These are phyloP conservation scores for Lactifluus subvellereus DNA, from an alignment of 768 basidiomycete species.

Conservation along the genomic window DNA sequence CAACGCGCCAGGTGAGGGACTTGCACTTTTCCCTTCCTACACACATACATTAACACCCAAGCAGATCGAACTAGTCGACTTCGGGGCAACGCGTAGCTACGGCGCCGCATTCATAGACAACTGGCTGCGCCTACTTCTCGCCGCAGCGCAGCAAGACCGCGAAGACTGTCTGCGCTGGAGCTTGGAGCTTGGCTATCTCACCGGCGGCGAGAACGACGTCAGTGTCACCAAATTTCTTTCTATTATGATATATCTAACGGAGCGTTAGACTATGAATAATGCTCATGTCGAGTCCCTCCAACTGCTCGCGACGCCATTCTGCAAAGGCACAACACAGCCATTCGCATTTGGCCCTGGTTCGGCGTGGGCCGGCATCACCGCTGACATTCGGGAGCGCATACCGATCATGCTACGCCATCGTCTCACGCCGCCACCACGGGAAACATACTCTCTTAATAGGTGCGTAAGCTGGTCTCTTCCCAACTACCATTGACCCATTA, in stretches of 20 bases:
- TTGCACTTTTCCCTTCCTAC: not conserved
- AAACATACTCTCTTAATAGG: slow-evolving; percentile 94
- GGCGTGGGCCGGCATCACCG: slow-evolving; percentile 65
- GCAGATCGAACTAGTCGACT: slow-evolving; percentile 86
- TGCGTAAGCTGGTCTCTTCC: slow-evolving; percentile 29
- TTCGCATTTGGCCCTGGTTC: slow-evolving; percentile 74
- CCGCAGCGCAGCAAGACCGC: slow-evolving; percentile 66
- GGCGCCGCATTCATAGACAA: slow-evolving; percentile 78
- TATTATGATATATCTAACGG: not conserved
- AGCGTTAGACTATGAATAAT: slow-evolving; percentile 66
- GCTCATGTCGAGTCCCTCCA: slow-evolving; percentile 82
- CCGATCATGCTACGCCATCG: slow-evolving; percentile 87
- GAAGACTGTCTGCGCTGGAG: slow-evolving; percentile 67
- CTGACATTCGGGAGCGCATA: slow-evolving; percentile 70
- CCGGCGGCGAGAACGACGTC: slow-evolving; percentile 81
- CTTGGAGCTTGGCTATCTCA: slow-evolving; percentile 80
- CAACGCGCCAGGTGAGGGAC: slow-evolving; percentile 49
- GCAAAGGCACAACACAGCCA: slow-evolving; percentile 51
- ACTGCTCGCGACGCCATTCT: slow-evolving; percentile 85
- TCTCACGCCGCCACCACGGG: slow-evolving; percentile 86
- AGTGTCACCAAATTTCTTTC: slow-evolving; percentile 10
- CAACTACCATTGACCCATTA: not conserved
- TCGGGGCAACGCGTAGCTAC: slow-evolving; percentile 91
- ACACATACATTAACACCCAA: not conserved
- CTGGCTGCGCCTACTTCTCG: slow-evolving; percentile 80